These are phyloP conservation scores for Globisporangium spiculum DNA, from an alignment of 352 stramenopile genomes.

Conservation along the genomic window DNA sequence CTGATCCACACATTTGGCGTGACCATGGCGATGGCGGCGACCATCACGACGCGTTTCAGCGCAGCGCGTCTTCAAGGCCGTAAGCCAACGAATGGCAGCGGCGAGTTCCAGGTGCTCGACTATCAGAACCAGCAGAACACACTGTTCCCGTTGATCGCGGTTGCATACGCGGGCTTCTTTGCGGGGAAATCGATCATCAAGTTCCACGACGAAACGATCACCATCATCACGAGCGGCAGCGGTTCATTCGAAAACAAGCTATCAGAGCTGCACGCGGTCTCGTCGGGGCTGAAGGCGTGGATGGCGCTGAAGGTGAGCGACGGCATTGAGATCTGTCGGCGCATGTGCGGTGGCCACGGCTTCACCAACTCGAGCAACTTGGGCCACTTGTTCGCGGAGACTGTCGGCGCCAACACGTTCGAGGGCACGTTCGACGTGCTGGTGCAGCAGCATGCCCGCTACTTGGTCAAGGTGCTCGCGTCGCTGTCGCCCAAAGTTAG, in stretches of 20 bases:
- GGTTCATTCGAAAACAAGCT: slow-evolving; percentile 25
- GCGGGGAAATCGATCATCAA: slow-evolving; percentile 20
- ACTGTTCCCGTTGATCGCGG: slow-evolving; percentile 36
- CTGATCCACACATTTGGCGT: slow-evolving; percentile 12
- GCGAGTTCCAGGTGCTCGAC: slow-evolving; percentile 35
- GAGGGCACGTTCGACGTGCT: slow-evolving; percentile 76
- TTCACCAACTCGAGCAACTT: slow-evolving; percentile 21
- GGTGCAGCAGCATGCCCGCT: slow-evolving; percentile 60
- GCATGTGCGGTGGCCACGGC: slow-evolving; percentile 25
- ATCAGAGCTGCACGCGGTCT: slow-evolving; percentile 35
- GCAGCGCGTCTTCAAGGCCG: slow-evolving; percentile 27
- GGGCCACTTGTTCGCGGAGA: slow-evolving; percentile 29
- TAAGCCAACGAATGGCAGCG: slow-evolving; percentile 15
- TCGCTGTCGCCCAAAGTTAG: not conserved
- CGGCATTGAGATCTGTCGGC: slow-evolving; percentile 32
- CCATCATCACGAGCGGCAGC: slow-evolving; percentile 18
- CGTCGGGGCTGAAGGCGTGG: slow-evolving; percentile 44
- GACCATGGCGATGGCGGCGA: slow-evolving; percentile 16
- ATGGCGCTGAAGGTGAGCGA: slow-evolving; percentile 29
- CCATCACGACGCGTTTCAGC: slow-evolving; percentile 32
- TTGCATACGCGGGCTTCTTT: slow-evolving; percentile 44
- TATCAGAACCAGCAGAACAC: slow-evolving; percentile 39
- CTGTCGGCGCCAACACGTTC: slow-evolving; percentile 49
- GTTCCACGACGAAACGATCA: slow-evolving; percentile 25
- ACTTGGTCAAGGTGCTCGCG: slow-evolving; percentile 40